Percentiles rank a stretch among this genome's conserved stretches.
phyloP scores from a whole-genome alignment of 129 eudicot genomes.

The Flaveria sonorensis region DNA sequence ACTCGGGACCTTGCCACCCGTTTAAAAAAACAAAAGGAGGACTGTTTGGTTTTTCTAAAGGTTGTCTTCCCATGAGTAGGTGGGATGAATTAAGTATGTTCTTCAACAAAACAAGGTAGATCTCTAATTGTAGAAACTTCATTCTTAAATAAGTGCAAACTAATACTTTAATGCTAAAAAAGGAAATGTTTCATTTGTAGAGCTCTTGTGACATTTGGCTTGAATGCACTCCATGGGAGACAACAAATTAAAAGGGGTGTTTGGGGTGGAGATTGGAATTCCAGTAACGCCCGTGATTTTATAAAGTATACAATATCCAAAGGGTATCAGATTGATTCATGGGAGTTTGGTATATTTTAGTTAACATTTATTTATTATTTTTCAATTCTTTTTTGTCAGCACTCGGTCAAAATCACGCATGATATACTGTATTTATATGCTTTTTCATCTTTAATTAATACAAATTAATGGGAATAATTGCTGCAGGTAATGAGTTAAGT shows the following conservation, averaged over 20 bases:
- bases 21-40: constrained; percentile 55
- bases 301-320: constrained; percentile 71
- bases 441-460: constrained; percentile 2
- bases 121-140: not conserved
- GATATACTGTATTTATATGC: constrained; percentile 6
- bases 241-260: constrained; percentile 40
- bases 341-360: constrained; percentile 81
- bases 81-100: constrained; percentile 90
- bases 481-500: constrained; percentile 85
- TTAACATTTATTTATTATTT: constrained; percentile 19
- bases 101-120: constrained; percentile 76
- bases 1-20: constrained; percentile 51
- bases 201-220: constrained; percentile 74
- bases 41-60: constrained; percentile 82
- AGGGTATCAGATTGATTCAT: constrained; percentile 84
- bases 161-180: constrained; percentile 17
- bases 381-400: not conserved
- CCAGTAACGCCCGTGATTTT: constrained; percentile 73
- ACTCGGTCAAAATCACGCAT: not conserved
- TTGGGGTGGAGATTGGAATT: constrained; percentile 83
- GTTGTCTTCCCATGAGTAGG: constrained; percentile 71
- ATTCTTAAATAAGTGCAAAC: constrained; percentile 1
- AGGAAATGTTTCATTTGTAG: constrained; percentile 42
- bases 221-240: constrained; percentile 90
- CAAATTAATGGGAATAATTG: constrained; percentile 6